phyloP scores from a whole-genome alignment of 139 green algal species.

The Astrephomene gubernaculifera region DNA sequence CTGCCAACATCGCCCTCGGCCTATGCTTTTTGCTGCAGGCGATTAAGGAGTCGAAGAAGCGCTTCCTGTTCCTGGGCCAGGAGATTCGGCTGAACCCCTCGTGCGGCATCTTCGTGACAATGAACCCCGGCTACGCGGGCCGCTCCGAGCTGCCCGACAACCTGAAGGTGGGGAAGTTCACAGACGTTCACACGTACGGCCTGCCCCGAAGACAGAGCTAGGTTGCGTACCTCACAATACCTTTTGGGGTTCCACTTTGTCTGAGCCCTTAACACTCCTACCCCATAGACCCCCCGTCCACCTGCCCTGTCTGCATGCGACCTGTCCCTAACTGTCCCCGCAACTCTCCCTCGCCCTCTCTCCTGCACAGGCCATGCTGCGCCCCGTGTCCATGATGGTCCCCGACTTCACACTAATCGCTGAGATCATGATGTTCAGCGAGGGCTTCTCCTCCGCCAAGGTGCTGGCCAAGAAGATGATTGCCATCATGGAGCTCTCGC shows the following conservation, averaged over 20 bases:
- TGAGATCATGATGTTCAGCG: constrained; percentile 92
- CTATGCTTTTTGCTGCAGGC: constrained; percentile 57
- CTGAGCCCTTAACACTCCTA: no score
- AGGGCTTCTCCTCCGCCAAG: constrained; percentile 87
- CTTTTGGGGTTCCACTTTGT: no score
- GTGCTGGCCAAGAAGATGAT: constrained; percentile 91
- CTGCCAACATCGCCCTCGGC: neutral
- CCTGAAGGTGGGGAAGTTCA: constrained; percentile 69
- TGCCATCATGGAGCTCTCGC: constrained; percentile 88
- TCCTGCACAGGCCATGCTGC: constrained; percentile 79
- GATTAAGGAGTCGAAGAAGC: constrained; percentile 83
- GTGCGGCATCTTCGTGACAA: constrained; percentile 91
- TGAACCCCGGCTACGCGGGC: constrained; percentile 88
- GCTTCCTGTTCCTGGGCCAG: constrained; percentile 84
- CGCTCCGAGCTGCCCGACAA: constrained; percentile 85
- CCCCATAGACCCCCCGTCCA: no score
- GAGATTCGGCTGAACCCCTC: constrained; percentile 85
- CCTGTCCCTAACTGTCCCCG: no score
- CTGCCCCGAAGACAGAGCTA: no score
- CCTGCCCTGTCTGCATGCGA: no score
- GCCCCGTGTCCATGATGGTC: constrained; percentile 92
- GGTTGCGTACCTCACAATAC: no score
- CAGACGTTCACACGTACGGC: no score
- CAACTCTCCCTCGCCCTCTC: no score
- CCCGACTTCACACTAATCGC: constrained; percentile 91